A percentile compares a stretch with the other conserved stretches of the same genome.
Conservation (phyloP, 2,329 filamentous ascomycete species). For the Bretziella fagacearum region DNA sequence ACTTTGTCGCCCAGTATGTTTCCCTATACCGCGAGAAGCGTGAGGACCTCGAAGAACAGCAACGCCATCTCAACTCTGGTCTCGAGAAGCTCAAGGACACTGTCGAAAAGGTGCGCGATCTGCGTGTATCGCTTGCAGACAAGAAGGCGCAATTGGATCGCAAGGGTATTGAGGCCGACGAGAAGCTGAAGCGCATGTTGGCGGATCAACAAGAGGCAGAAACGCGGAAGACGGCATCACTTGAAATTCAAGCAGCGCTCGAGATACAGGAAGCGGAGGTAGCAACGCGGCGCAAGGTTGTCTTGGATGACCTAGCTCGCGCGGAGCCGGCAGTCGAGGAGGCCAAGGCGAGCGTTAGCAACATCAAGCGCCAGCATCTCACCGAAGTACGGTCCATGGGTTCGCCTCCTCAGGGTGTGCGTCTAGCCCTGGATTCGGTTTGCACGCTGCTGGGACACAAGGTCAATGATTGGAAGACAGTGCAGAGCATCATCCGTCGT, state of each 20-base stretch:
- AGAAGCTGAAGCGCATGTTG: slow-evolving; percentile 94
- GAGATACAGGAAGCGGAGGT: slow-evolving; percentile 85
- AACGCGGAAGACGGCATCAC: slow-evolving; percentile 68
- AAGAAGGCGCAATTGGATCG: slow-evolving; percentile 87
- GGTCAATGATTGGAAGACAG: slow-evolving; percentile 76
- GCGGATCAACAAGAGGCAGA: slow-evolving; percentile 91
- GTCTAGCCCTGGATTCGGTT: slow-evolving; percentile 86
- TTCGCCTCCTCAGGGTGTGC: slow-evolving; percentile 77
- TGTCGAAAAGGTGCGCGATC: slow-evolving; percentile 87
- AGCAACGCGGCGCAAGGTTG: slow-evolving; percentile 63
- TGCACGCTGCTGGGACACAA: slow-evolving; percentile 88
- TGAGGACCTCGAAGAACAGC: slow-evolving; percentile 94
- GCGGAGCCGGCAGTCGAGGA: slow-evolving; percentile 88
- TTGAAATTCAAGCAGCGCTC: slow-evolving; percentile 74
- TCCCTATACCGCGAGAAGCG: slow-evolving; percentile 96
- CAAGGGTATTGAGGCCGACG: slow-evolving; percentile 90
- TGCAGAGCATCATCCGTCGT: slow-evolving; percentile 71
- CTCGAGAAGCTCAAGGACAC: slow-evolving; percentile 94
- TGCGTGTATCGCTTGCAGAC: slow-evolving; percentile 76
- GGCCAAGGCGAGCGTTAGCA: slow-evolving; percentile 90
- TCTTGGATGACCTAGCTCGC: slow-evolving; percentile 70
- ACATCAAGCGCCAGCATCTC: slow-evolving; percentile 93
- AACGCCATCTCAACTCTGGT: slow-evolving; percentile 94
- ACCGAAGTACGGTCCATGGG: slow-evolving; percentile 97
- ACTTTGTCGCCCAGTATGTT: slow-evolving; percentile 96